Base-by-base conservation (phyloP, 768 basidiomycete genomes). In the Podaxis pistillaris region DNA sequence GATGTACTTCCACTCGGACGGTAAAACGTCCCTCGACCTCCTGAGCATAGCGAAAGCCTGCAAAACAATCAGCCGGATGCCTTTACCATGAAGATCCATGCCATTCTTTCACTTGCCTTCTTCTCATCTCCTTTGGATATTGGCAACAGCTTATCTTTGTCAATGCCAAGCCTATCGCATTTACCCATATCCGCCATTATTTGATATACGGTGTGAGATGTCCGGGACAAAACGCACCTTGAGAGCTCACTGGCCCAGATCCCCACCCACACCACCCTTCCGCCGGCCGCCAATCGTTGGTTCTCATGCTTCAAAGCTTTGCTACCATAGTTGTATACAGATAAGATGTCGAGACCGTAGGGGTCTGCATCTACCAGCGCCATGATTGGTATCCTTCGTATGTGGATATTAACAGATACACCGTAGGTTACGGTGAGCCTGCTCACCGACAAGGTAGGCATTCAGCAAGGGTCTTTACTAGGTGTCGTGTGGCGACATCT, bases 351-450 rank as follows among this genome's bases (percentile, higher is more conserved):
- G 47, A 98, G 72, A 1, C 97, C 97, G 71, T 92, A 92, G 0
- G 96, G 89, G 72, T 99, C 97, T 0, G 85, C 89, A 69, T 99
- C 97, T 5, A 98, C 90, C 38, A 98, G 74, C 1, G 83, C 89
- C 56, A 91, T 71, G 52, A 98, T 81, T 0, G 91, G 91, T 38
- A 91, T 78, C 5, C 96, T 97, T 68, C 12, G 40, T 4, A 15
- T 47, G 22, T 12, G n/a, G 19, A n/a, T 17, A 7, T 46, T 12
- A 6, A 26, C 26, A 40, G 30, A 38, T 11, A 26, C 37, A 38
- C n/a, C 40, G n/a, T 28, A 38, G 40, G 44, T 50, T 50, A 24
- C 13, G 49, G 24, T 11, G 19, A 28, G n/a, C 41, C 13, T 28
- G 19, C 46, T 19, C 28, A 60, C 59, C 37, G 22, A 28, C 37